These are phyloP conservation scores for Avena atlantica DNA, from an alignment of 176 grass and related monocot genomes.

Conservation along the genomic window DNA sequence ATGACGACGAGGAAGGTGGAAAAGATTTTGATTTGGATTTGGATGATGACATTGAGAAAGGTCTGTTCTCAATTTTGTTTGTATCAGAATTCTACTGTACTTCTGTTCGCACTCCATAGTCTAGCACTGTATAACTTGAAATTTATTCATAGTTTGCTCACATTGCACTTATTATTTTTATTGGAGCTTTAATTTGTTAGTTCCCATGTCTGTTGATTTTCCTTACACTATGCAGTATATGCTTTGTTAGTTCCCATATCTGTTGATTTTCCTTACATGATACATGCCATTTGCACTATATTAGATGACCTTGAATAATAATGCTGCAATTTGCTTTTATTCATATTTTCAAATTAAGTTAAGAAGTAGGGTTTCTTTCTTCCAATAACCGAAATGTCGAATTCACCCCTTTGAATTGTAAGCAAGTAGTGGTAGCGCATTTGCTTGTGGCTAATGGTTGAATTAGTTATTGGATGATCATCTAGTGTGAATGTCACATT, in stretches of 20 bases:
- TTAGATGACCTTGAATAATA: neutral
- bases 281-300: slow-evolving; percentile 12
- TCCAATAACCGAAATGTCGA: neutral
- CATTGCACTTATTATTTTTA: slow-evolving; percentile 2
- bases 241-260: neutral
- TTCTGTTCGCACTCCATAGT: slow-evolving; percentile 14
- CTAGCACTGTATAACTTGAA: neutral
- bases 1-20: slow-evolving; percentile 92
- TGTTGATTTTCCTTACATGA: neutral
- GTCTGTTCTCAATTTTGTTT: slow-evolving; percentile 40
- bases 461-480: slow-evolving; percentile 9
- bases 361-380: neutral
- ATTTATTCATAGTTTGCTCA: slow-evolving; percentile 2
- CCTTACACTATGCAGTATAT: slow-evolving; percentile 25
- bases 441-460: neutral
- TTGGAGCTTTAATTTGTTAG: slow-evolving; percentile 25
- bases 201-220: neutral
- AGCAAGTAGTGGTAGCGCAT: slow-evolving; percentile 1
- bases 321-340: neutral
- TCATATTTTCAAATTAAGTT: neutral
- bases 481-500: neutral
- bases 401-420: neutral
- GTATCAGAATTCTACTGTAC: neutral
- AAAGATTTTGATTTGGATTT: slow-evolving; percentile 86
- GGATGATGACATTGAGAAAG: slow-evolving; percentile 99